Percentiles rank a stretch among this genome's conserved stretches.
These are phyloP conservation scores for Penicillium coffeae DNA, from an alignment of 495 filamentous ascomycete species.

Conservation along the genomic window DNA sequence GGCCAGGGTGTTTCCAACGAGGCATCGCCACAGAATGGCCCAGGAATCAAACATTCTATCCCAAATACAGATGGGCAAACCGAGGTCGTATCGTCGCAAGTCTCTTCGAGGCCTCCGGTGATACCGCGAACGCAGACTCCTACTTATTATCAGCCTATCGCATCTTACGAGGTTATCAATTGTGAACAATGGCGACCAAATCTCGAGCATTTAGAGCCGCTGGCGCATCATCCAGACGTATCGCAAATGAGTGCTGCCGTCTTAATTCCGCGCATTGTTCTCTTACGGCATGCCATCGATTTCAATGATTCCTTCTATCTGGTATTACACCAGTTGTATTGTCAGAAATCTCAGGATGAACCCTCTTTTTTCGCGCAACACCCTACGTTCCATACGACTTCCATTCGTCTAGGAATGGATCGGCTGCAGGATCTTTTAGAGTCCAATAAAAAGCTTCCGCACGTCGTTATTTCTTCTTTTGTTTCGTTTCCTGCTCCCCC, in stretches of 20 bases:
- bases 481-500: not conserved
- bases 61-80: not conserved
- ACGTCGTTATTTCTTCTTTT: not conserved
- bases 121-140: not conserved
- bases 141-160: too few relatives aligned
- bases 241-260: not conserved
- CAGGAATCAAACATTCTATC: not conserved
- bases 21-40: not conserved
- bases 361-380: slow-evolving; percentile 13
- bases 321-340: slow-evolving; percentile 65
- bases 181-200: not conserved
- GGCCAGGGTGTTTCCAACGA: not conserved
- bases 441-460: not conserved
- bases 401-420: not conserved
- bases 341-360: slow-evolving; percentile 37
- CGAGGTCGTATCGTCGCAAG: not conserved
- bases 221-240: not conserved
- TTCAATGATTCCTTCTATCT: slow-evolving; percentile 59
- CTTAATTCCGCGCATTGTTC: slow-evolving; percentile 42
- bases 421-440: slow-evolving; percentile 7
- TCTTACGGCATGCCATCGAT: slow-evolving; percentile 55
- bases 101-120: not conserved
- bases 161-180: too few relatives aligned
- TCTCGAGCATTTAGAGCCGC: not conserved
- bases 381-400: not conserved